Base-by-base conservation (phyloP, 257 asterid genomes). In the Solanum infundibuliforme region DNA sequence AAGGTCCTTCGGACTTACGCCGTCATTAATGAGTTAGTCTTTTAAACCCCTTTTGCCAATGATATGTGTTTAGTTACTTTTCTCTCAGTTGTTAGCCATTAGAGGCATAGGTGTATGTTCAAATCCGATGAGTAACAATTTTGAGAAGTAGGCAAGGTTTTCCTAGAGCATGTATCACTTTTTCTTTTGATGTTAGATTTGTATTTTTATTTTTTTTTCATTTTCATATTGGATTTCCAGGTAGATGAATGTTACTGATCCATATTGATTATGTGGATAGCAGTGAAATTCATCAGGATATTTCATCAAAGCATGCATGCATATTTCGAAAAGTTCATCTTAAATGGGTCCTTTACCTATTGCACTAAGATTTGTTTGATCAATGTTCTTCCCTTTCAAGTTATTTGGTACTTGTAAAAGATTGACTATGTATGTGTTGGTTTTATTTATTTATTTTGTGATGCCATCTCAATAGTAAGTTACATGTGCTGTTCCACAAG, bases 21-120 rank as follows among this genome's bases (percentile, higher is more conserved):
- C 93, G 83, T 93, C 91, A 92, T 97, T 87, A 95, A 97, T 65
- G 99, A 95, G 99, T 97, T 95, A 83, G 96, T 87, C 39, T 27
- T 39, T 75, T 62, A 10, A 38, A 86, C 18, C 68, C 11, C n/a
- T 87, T 74, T 76, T 48, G 20, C 43, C 41, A 46, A 29, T 14
- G 12, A 34, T 46, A 18, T 16, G 9, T 81, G 68, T 81, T 46
- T 29, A 46, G 41, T 81, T 76, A 76, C 60, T 74, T 41, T 60
- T 81, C 41, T 46, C 41, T 46, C 27, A 81, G 85, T 81, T 81
- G 68, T 81, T 81, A 46, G 66, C 36, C 29, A 81, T 5, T 81
- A 65, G 68, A 46, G 85, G 85, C 41, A 29, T 81, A 46, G 68
- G 29, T 81, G 41, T 65, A 46, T 81, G 29, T 18, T 82, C 29